A percentile compares a stretch with the other conserved stretches of the same genome.
phyloP scores from a whole-genome alignment of 2,329 filamentous ascomycete genomes.

The Drechslerella coelobrocha region DNA sequence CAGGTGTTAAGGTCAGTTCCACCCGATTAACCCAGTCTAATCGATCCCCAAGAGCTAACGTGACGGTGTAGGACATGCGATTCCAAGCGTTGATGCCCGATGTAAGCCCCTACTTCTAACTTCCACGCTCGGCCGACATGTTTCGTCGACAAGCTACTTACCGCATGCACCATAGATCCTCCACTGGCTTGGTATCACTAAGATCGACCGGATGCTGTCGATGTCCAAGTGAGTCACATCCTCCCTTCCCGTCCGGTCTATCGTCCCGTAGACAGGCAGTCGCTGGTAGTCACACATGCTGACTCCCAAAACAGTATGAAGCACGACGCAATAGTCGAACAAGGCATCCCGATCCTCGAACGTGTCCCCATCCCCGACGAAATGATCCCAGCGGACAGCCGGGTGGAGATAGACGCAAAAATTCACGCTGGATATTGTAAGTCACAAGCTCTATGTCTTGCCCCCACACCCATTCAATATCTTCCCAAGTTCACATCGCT shows the following conservation, averaged over 20 bases:
- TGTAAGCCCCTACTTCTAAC: slow-evolving; percentile 54
- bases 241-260: slow-evolving; percentile 13
- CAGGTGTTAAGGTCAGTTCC: slow-evolving; percentile 75
- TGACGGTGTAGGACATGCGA: slow-evolving; percentile 71
- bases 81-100: slow-evolving; percentile 99
- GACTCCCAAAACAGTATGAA: slow-evolving; percentile 71
- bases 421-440: slow-evolving; percentile 80
- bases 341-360: slow-evolving; percentile 87
- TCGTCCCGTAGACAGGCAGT: background rate
- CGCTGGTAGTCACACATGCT: slow-evolving; percentile 12
- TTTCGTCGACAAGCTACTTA: slow-evolving; percentile 2
- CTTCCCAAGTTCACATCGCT: slow-evolving; percentile 13
- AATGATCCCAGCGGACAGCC: slow-evolving; percentile 89
- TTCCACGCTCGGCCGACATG: background rate
- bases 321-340: slow-evolving; percentile 83
- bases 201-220: slow-evolving; percentile 96
- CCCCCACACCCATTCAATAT: slow-evolving; percentile 19
- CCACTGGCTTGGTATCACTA: slow-evolving; percentile 97
- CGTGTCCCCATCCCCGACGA: slow-evolving; percentile 90
- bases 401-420: slow-evolving; percentile 99
- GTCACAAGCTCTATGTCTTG: slow-evolving; percentile 56
- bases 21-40: background rate
- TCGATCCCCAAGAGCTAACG: slow-evolving; percentile 48
- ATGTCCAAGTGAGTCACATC: slow-evolving; percentile 82
- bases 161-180: slow-evolving; percentile 65